Base-by-base conservation (phyloP, 2,329 filamentous ascomycete species). In the Epichloe typhina region DNA sequence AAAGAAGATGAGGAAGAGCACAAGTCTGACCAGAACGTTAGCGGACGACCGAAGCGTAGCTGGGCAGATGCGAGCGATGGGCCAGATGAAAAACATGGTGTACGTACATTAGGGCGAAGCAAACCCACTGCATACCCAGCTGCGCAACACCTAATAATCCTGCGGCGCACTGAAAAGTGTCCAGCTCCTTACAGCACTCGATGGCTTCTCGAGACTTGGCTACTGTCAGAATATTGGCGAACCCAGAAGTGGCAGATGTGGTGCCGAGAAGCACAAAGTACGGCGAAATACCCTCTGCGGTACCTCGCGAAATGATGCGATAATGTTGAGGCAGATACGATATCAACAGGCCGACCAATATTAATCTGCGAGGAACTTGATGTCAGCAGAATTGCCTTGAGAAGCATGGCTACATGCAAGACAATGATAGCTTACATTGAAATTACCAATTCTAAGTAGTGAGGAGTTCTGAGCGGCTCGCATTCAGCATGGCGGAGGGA, bases 1-100 rank as follows among this genome's bases (percentile, higher is more conserved):
- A 69, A 95, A 96, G 75, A 94, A 98, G 59, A 95, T 80, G 52
- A 97, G 79, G 69, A 95, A 98, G n/a, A 98, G 78, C 19, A 95
- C 73, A 49, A 97, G 82, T 57, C 91, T 97, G 58, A 19, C 26
- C 38, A 41, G 31, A 19, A 21, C n/a, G 51, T 65, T 52, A 67
- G 58, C 40, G 42, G 3, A 38, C n/a, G 11, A 26, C n/a, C 31
- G 31, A 31, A 31, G 31, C 31, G 9, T 31, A 26, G 3, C 13
- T 37, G 12, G 15, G 23, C 2, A 23, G 36, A n/a, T 15, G 19
- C 9, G 15, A 11, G 5, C 15, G 17, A 19, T 6, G 15, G n/a
- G 21, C 13, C 7, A 12, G 41, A 31, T 21, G 11, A 11, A 23
- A 23, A n/a, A 8, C 19, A 44, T 33, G 19, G 21, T n/a, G 21